phyloP scores from a whole-genome alignment of 768 basidiomycete species.

The Tephrocybe sp. region DNA sequence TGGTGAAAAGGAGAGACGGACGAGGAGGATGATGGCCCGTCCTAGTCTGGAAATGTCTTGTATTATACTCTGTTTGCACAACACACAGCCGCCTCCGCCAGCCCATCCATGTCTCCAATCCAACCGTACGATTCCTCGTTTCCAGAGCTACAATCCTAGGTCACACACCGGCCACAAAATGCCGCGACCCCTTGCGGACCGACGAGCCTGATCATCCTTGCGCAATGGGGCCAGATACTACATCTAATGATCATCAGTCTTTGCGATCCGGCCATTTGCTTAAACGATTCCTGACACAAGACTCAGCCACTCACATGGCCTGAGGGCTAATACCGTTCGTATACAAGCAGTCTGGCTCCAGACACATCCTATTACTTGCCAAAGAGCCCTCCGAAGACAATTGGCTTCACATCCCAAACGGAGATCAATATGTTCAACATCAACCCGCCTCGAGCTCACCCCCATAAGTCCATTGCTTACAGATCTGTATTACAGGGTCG shows the following conservation, averaged over 20 bases:
- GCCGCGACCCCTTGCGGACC: constrained; percentile 19
- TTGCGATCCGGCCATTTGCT: not conserved
- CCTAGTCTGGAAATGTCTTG: constrained; percentile 15
- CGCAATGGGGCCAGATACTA: not conserved
- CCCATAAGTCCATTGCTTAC: too few species aligned
- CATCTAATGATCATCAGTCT: not conserved
- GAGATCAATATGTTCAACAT: not conserved
- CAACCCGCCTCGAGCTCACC: not conserved
- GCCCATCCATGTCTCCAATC: not conserved
- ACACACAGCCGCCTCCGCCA: constrained; percentile 5
- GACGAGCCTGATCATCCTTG: not conserved
- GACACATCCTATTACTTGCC: too few species aligned
- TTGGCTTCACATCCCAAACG: too few species aligned
- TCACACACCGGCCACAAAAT: constrained; percentile 18
- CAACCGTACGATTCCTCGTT: not conserved
- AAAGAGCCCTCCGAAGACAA: too few species aligned
- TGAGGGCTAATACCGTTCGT: not conserved
- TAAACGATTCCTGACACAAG: not conserved
- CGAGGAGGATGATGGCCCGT: not conserved
- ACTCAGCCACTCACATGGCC: not conserved
- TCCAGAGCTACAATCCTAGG: not conserved
- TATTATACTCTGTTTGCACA: constrained; percentile 17
- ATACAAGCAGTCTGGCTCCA: too few species aligned
- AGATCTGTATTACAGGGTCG: too few species aligned
- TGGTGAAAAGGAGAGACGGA: constrained; percentile 19